Base-by-base conservation (phyloP, 108 stramenopile genomes). In the Skeletonema menzelii region DNA sequence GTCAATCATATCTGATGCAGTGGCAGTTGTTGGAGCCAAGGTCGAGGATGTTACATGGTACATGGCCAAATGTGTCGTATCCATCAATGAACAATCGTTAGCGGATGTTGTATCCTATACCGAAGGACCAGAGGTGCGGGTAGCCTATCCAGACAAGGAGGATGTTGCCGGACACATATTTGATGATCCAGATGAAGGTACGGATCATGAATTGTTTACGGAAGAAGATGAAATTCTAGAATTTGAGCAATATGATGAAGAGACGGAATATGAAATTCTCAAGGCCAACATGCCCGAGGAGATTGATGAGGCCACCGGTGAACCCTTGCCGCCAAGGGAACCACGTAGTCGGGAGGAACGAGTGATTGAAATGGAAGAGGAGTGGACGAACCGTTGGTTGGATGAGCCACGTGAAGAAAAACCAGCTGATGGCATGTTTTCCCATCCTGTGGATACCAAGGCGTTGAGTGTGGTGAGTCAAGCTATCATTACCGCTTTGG, bases 11-110 rank as follows among this genome's bases (percentile, higher is more conserved):
- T n/a, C 62, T 17, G 73, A 82, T 60, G 84, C 89, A 4, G 87
- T 70, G 8, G 40, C 65, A 42, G 56, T 83, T 7, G 86, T 84
- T 1, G 91, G 90, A 0, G 88, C 79, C 12, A 70, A 55, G 6
- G 84, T 91, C 8, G 73, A 80, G n/a, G 94, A 91, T 78, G 81
- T 89, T 17, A 95, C 94, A 0, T 95, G 94, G 94, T 95, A 83
- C 73, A 68, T 91, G 75, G 86, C 88, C 46, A 67, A 68, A 34
- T 72, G 88, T 12, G 80, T 90, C 26, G 73, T 91, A 12, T 82
- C 86, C 20, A 63, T 94, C 59, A 85, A 87, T 63, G 65, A 73
- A 34, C 32, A 62, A 30, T 46, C 64, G 64, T 56, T 70, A 15
- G 59, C 32, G 49, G 65, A 81, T 76, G 82, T 71, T 20, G 61